A percentile compares a stretch with the other conserved stretches of the same genome.
phyloP scores from a whole-genome alignment of 1,284 basidiomycete species.

The Tylopilus sp. region DNA sequence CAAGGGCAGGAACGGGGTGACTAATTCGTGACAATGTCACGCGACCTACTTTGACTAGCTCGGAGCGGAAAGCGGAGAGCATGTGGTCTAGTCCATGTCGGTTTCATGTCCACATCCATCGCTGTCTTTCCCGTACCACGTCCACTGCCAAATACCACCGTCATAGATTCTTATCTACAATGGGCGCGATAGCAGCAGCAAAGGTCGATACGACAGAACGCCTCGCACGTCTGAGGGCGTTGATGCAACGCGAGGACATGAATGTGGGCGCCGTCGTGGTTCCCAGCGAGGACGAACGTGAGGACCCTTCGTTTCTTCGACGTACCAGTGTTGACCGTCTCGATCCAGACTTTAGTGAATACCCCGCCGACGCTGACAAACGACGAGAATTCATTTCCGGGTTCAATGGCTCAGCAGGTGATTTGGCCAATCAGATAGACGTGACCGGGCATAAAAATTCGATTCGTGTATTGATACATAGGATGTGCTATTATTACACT shows the following conservation, averaged over 20 bases:
- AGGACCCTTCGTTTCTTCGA: constrained; percentile 30
- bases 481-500: constrained; percentile 80
- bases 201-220: constrained; percentile 62
- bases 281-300: constrained; percentile 87
- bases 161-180: constrained; percentile 18
- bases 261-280: constrained; percentile 71
- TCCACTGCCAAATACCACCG: constrained; percentile 1
- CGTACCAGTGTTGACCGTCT: not conserved
- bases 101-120: constrained; percentile 18
- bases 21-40: constrained; percentile 1
- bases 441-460: not conserved
- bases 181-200: constrained; percentile 39
- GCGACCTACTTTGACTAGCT: not conserved
- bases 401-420: constrained; percentile 91
- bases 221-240: constrained; percentile 55
- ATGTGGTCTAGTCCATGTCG: constrained; percentile 27
- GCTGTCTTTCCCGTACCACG: constrained; percentile 22
- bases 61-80: constrained; percentile 26
- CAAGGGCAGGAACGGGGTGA: not conserved
- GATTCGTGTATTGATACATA: constrained; percentile 26
- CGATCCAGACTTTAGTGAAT: constrained; percentile 82
- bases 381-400: constrained; percentile 86
- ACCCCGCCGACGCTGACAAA: constrained; percentile 80
- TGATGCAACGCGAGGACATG: constrained; percentile 60
- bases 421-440: constrained; percentile 11